These are phyloP conservation scores for Ophiocordyceps australis DNA, from an alignment of 2,329 filamentous ascomycete species.

Conservation along the genomic window DNA sequence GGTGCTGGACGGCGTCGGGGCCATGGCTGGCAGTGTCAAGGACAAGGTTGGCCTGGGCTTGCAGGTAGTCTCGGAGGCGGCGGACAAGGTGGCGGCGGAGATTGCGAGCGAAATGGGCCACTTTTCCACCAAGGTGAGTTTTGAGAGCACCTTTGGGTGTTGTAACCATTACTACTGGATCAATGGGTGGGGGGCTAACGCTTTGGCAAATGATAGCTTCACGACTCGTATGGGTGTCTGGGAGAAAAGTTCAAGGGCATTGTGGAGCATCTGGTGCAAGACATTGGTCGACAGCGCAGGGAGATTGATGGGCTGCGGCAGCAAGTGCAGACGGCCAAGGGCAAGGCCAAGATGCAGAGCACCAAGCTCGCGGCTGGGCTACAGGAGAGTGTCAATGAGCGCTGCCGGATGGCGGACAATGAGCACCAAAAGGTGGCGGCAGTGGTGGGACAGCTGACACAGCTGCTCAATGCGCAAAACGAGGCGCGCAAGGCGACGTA, in stretches of 20 bases:
- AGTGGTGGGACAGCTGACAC: no score
- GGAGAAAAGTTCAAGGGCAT: slow-evolving; percentile 73
- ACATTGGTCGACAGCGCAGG: slow-evolving; percentile 56
- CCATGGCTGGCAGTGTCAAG: slow-evolving; percentile 78
- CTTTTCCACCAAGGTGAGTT: slow-evolving; percentile 55
- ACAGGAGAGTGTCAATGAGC: slow-evolving; percentile 54
- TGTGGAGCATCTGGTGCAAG: slow-evolving; percentile 64
- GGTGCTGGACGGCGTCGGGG: slow-evolving; percentile 83
- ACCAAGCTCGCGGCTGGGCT: slow-evolving; percentile 47
- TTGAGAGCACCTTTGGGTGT: no score
- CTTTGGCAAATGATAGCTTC: no score
- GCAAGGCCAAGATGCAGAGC: slow-evolving; percentile 50
- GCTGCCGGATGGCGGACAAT: slow-evolving; percentile 50
- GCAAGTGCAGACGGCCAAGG: slow-evolving; percentile 54
- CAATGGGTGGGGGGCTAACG: no score
- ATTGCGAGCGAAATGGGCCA: slow-evolving; percentile 69
- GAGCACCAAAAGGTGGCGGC: slow-evolving; percentile 65
- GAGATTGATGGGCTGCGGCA: slow-evolving; percentile 58
- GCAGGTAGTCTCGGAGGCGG: slow-evolving; percentile 64
- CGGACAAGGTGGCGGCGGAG: slow-evolving; percentile 76
- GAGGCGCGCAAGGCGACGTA: slow-evolving; percentile 58
- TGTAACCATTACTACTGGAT: no score
- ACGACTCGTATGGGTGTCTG: slow-evolving; percentile 66
- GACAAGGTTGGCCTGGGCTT: slow-evolving; percentile 69
- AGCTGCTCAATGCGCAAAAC: slow-evolving; percentile 51